A percentile compares a stretch with the other conserved stretches of the same genome.
These are phyloP conservation scores for Trichomonas vaginalis DNA, from an alignment of 208 protist genomes.

Conservation along the genomic window DNA sequence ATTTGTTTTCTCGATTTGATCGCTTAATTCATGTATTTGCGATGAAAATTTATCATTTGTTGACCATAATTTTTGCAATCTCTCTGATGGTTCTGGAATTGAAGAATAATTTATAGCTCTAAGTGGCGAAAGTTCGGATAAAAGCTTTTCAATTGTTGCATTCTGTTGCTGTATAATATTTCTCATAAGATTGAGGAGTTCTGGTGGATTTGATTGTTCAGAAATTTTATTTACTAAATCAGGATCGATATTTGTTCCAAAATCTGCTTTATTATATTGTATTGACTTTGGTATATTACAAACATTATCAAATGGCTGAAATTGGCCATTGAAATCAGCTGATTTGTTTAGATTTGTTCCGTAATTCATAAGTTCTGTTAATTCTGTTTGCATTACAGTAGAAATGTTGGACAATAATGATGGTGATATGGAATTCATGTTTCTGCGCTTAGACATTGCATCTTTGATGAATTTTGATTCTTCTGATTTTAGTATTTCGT, in stretches of 20 bases:
- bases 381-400: background rate
- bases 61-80: background rate
- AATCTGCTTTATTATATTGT: background rate
- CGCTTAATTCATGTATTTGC: background rate
- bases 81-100: background rate
- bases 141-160: background rate
- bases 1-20: background rate
- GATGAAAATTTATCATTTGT: background rate
- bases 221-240: background rate
- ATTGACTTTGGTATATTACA: background rate
- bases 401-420: background rate
- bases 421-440: background rate
- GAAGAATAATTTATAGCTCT: background rate
- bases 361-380: background rate
- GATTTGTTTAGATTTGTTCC: background rate
- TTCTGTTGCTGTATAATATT: background rate
- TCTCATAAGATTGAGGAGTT: background rate
- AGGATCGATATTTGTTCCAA: background rate
- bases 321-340: background rate
- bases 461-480: background rate
- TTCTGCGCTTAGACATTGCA: background rate
- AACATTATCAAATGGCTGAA: background rate
- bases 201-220: background rate
- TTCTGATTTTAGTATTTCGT: background rate
- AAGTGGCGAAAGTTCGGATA: background rate